A percentile compares a stretch with the other conserved stretches of the same genome.
phyloP scores from a whole-genome alignment of 345 rosid species.

The Excoecaria cochinchinensis region DNA sequence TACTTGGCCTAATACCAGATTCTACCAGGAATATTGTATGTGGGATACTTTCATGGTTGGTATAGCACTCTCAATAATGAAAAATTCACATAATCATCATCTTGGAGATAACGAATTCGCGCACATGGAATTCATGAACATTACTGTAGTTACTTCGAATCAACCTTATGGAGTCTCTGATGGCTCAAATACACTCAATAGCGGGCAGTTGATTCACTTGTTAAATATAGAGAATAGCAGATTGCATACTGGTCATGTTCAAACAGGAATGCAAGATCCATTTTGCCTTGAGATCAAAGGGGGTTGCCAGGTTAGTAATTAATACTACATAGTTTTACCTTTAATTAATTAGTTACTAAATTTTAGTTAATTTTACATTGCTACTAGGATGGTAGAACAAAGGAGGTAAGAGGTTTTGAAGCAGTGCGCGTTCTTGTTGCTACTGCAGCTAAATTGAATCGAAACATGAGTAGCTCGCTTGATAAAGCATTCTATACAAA shows the following conservation, averaged over 20 bases:
- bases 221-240: constrained; percentile 51
- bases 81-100: constrained; percentile 25
- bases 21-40: constrained; percentile 75
- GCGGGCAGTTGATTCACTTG: constrained; percentile 48
- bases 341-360: no score
- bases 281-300: constrained; percentile 63
- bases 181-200: constrained; percentile 75
- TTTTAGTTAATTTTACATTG: neutral
- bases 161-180: constrained; percentile 63
- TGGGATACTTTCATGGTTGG: constrained; percentile 87
- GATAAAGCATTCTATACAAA: constrained; percentile 58
- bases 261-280: constrained; percentile 61
- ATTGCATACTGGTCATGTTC: constrained; percentile 86
- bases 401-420: constrained; percentile 54
- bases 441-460: constrained; percentile 58
- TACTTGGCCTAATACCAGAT: constrained; percentile 60
- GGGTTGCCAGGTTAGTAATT: constrained; percentile 57
- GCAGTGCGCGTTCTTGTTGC: constrained; percentile 78
- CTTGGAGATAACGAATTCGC: constrained; percentile 64
- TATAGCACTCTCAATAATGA: constrained; percentile 72
- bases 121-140: constrained; percentile 76
- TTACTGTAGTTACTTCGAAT: constrained; percentile 78
- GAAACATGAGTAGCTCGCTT: constrained; percentile 42
- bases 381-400: constrained; percentile 73
- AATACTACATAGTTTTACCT: no score